Evolutionary conservation across 164 flowering plant species (phyloP).

Genomic region (Santalum album): DNA sequence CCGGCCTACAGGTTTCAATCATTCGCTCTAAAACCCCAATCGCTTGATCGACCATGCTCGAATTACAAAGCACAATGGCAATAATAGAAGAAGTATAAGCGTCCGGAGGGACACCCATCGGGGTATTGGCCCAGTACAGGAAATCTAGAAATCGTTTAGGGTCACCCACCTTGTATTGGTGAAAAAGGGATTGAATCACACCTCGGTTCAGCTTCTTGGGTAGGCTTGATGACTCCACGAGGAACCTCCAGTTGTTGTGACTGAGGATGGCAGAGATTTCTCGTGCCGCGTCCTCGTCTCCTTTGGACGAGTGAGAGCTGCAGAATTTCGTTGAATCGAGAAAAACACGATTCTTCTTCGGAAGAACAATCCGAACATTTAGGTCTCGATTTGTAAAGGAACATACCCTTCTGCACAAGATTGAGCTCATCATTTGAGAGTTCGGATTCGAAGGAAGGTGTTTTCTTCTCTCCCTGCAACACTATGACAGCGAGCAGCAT

Average conservation of each 20-base stretch:
- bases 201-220: conserved; percentile 35
- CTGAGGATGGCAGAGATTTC: conserved; percentile 33
- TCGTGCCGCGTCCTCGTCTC: conserved; percentile 13
- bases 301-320: background rate
- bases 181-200: conserved; percentile 34
- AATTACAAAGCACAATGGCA: conserved; percentile 39
- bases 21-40: conserved; percentile 27
- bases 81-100: conserved; percentile 38
- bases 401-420: background rate
- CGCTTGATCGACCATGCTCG: conserved; percentile 30
- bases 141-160: conserved; percentile 43
- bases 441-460: too few species aligned
- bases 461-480: too few species aligned
- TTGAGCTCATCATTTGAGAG: background rate
- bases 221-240: conserved; percentile 32
- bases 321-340: too few species aligned
- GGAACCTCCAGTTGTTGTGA: conserved; percentile 33
- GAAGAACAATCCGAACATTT: background rate
- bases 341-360: background rate
- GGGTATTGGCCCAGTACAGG: conserved; percentile 47
- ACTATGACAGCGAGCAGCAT: too few species aligned
- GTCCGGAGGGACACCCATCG: conserved; percentile 29
- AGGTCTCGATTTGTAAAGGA: background rate
- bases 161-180: conserved; percentile 23
- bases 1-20: conserved; percentile 22